Evolutionary conservation across 352 stramenopile genomes (phyloP).

Genomic region (Sclerospora graminicola): DNA sequence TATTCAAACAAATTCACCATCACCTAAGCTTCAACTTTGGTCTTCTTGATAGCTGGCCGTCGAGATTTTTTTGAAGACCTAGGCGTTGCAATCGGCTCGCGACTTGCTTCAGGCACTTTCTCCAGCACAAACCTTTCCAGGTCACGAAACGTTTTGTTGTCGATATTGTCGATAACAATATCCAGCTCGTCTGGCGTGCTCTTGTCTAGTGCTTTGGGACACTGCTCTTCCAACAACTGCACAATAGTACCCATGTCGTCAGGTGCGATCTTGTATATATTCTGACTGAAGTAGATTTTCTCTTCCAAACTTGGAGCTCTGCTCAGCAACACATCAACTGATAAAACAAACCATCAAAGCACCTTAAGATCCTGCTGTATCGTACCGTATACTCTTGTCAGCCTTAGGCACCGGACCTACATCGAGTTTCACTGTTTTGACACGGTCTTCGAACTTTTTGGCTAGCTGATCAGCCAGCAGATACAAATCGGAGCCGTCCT

Average conservation of each 20-base stretch:
- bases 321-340: constrained; percentile 6
- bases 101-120: constrained; percentile 56
- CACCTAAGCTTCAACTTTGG: constrained; percentile 39
- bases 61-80: constrained; percentile 49
- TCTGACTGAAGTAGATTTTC: constrained; percentile 82
- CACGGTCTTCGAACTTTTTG: constrained; percentile 84
- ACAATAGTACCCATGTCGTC: constrained; percentile 72
- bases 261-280: constrained; percentile 80
- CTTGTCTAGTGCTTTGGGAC: constrained; percentile 79
- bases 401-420: constrained; percentile 45
- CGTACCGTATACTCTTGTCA: constrained; percentile 66
- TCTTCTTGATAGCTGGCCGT: constrained; percentile 51
- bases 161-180: constrained; percentile 82
- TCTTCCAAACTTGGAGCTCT: constrained; percentile 72
- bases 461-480: constrained; percentile 69
- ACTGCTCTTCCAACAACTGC: constrained; percentile 76
- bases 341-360: not conserved
- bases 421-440: constrained; percentile 77
- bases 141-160: constrained; percentile 83
- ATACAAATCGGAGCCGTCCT: constrained; percentile 85
- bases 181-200: constrained; percentile 82
- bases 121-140: constrained; percentile 73
- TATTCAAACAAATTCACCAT: constrained; percentile 10
- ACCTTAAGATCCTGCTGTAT: not conserved
- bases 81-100: constrained; percentile 46